Evolutionary conservation across 2,329 filamentous ascomycete species (phyloP).

Genomic region (Neonectria magnoliae): DNA sequence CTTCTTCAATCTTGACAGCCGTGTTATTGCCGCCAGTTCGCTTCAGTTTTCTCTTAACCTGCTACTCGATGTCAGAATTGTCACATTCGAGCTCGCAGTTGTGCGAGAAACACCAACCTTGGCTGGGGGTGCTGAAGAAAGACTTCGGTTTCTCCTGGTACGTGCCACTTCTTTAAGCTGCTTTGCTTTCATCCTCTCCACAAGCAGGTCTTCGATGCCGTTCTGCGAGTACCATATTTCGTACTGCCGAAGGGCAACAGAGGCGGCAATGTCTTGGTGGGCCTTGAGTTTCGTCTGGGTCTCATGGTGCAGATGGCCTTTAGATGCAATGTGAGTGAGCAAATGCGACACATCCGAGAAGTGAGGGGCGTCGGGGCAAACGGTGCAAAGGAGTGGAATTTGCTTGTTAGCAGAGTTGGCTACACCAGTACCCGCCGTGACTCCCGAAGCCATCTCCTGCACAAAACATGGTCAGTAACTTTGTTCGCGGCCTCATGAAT

Average conservation of each 20-base stretch:
- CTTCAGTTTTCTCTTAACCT: conserved; percentile 46
- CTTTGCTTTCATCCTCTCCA: conserved; percentile 81
- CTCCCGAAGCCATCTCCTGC: conserved; percentile 53
- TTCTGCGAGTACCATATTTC: conserved; percentile 81
- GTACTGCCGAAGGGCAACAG: conserved; percentile 71
- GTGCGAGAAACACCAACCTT: conserved; percentile 35
- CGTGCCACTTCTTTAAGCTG: conserved; percentile 70
- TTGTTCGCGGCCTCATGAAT: not conserved
- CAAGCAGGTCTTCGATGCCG: conserved; percentile 76
- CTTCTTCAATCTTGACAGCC: conserved; percentile 44
- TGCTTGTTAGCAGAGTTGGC: conserved; percentile 41
- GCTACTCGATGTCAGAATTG: conserved; percentile 27
- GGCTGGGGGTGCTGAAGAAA: conserved; percentile 25
- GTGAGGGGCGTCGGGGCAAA: conserved; percentile 80
- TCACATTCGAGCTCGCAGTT: not conserved
- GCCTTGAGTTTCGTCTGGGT: conserved; percentile 83
- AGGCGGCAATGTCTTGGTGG: conserved; percentile 72
- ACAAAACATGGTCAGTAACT: conserved; percentile 33
- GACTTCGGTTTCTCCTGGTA: conserved; percentile 57
- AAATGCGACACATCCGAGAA: conserved; percentile 94
- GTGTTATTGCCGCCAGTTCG: conserved; percentile 31
- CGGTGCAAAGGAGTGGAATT: conserved; percentile 80
- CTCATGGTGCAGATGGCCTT: conserved; percentile 86
- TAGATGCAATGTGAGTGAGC: conserved; percentile 91
- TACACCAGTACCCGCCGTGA: conserved; percentile 31